These are phyloP conservation scores for Phytophthora capsici DNA, from an alignment of 352 stramenopile species.

Conservation along the genomic window DNA sequence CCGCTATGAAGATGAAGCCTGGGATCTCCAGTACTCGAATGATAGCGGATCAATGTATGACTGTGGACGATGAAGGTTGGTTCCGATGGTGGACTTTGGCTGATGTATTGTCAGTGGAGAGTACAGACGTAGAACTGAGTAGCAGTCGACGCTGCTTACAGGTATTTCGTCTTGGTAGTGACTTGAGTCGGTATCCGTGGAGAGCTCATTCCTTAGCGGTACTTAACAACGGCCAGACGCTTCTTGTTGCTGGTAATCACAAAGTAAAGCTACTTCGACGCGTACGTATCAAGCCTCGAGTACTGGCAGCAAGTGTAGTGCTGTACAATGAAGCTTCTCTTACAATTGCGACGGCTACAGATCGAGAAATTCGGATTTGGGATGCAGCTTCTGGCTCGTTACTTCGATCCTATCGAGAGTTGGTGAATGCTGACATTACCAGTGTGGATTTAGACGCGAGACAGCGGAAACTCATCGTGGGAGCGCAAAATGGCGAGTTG, in stretches of 20 bases:
- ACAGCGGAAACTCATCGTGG: conserved; percentile 75
- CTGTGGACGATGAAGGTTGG: conserved; percentile 81
- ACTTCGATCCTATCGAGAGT: conserved; percentile 63
- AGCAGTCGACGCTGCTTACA: conserved; percentile 66
- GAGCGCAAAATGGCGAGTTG: conserved; percentile 69
- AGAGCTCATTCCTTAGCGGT: conserved; percentile 66
- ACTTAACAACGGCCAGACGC: conserved; percentile 65
- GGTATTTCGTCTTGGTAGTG: conserved; percentile 71
- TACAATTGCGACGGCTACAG: conserved; percentile 74
- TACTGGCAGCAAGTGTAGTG: conserved; percentile 65
- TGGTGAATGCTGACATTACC: conserved; percentile 67
- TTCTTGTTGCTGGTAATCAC: conserved; percentile 66
- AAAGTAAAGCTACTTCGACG: conserved; percentile 80
- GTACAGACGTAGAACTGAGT: conserved; percentile 59
- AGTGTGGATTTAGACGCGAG: conserved; percentile 72
- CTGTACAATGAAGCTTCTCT: conserved; percentile 74
- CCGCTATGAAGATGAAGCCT: conserved; percentile 20
- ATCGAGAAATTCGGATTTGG: conserved; percentile 75
- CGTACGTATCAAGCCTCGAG: conserved; percentile 63
- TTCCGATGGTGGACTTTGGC: conserved; percentile 86
- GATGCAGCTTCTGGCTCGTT: conserved; percentile 62
- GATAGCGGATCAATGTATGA: conserved; percentile 74
- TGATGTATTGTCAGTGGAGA: conserved; percentile 69
- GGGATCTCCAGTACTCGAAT: conserved; percentile 26
- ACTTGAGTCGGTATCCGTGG: conserved; percentile 67